Conservation (phyloP, 306 rosid species). For the Gleditsia sinensis region DNA sequence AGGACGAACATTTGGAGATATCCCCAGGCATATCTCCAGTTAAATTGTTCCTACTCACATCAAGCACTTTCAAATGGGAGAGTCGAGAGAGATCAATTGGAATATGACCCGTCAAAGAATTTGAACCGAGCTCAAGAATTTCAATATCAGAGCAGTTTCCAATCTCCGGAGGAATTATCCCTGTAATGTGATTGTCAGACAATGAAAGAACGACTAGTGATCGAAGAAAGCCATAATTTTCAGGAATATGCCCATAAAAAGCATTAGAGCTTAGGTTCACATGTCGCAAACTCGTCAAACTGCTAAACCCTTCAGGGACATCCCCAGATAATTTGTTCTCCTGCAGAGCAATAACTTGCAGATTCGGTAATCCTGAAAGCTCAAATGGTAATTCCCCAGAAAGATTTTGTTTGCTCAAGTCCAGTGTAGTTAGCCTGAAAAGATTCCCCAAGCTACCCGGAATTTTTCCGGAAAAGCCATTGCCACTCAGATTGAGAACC, state of each 20-base stretch:
- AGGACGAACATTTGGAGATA: constrained; percentile 66
- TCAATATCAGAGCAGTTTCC: constrained; percentile 77
- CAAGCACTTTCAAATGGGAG: constrained; percentile 57
- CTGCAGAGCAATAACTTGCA: constrained; percentile 78
- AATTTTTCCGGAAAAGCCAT: constrained; percentile 68
- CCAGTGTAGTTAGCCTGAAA: constrained; percentile 76
- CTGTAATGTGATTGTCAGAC: constrained; percentile 67
- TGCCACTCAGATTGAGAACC: constrained; percentile 80
- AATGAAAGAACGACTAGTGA: constrained; percentile 69
- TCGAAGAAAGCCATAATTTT: constrained; percentile 80
- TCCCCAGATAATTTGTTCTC: constrained; percentile 73
- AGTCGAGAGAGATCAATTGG: constrained; percentile 74
- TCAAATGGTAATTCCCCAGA: constrained; percentile 90
- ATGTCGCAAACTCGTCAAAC: constrained; percentile 68
- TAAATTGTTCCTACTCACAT: constrained; percentile 70
- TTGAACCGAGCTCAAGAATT: constrained; percentile 63
- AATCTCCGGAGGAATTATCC: constrained; percentile 67
- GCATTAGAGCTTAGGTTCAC: constrained; percentile 79
- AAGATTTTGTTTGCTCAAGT: constrained; percentile 80
- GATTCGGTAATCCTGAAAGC: constrained; percentile 82
- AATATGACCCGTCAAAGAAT: constrained; percentile 59
- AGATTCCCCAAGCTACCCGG: constrained; percentile 81
- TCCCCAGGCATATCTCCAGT: constrained; percentile 75
- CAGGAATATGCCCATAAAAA: constrained; percentile 75
- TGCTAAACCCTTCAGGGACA: constrained; percentile 94